Evolutionary conservation across 2,329 filamentous ascomycete genomes (phyloP).

Genomic region (Xylaria sp.): DNA sequence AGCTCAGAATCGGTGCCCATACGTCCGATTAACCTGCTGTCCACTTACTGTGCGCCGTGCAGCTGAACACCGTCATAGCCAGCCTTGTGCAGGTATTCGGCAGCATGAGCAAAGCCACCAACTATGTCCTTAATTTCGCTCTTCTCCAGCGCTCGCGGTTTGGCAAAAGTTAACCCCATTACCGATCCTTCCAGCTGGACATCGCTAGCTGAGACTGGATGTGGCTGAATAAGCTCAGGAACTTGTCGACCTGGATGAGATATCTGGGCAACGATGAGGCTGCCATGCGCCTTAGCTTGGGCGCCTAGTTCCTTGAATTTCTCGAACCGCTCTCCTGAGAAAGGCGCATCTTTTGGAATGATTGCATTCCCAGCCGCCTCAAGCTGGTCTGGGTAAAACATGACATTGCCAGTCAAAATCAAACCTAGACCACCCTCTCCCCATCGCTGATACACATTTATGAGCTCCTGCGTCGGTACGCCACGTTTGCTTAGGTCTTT

Average conservation of each 20-base stretch:
- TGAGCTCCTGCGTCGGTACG: constrained; percentile 41
- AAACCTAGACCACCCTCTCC: constrained; percentile 64
- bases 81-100: constrained; percentile 42
- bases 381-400: constrained; percentile 67
- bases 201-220: constrained; percentile 55
- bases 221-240: constrained; percentile 47
- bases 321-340: constrained; percentile 64
- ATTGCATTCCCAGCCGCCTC: constrained; percentile 66
- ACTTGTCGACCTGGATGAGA: constrained; percentile 71
- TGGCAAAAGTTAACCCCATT: constrained; percentile 58
- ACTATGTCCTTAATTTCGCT: constrained; percentile 41
- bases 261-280: constrained; percentile 68
- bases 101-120: constrained; percentile 39
- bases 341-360: constrained; percentile 60
- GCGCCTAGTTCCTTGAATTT: constrained; percentile 63
- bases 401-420: constrained; percentile 69
- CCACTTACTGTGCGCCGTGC: constrained; percentile 65
- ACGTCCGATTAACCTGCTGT: constrained; percentile 56
- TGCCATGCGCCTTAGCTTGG: constrained; percentile 63
- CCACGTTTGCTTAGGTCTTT: constrained; percentile 58
- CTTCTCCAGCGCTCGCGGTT: constrained; percentile 47
- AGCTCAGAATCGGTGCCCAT: constrained; percentile 42
- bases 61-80: constrained; percentile 56
- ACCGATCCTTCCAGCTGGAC: constrained; percentile 55
- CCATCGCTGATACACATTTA: constrained; percentile 68